phyloP scores from a whole-genome alignment of 1,284 basidiomycete genomes.

The Ceratobasidium sp. region DNA sequence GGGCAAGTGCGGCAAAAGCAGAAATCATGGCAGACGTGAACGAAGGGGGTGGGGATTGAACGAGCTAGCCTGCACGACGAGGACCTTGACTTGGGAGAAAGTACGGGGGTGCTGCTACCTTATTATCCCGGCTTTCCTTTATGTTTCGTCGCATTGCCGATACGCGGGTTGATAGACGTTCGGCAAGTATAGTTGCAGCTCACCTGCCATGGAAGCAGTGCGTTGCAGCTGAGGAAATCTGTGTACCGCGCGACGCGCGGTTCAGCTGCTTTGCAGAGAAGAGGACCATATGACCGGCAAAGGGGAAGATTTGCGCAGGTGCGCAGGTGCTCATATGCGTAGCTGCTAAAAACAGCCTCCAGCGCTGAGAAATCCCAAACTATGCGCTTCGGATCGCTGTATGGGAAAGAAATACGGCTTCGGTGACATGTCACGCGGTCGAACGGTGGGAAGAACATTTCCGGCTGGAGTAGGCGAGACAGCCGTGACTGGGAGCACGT shows the following conservation, averaged over 20 bases:
- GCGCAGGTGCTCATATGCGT: constrained; percentile 1
- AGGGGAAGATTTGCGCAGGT: neutral
- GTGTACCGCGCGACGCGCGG: neutral
- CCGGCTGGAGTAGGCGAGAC: no score
- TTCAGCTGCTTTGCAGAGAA: neutral
- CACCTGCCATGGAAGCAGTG: neutral
- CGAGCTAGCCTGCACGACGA: neutral
- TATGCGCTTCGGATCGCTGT: no score
- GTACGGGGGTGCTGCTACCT: neutral
- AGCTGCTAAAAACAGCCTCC: neutral
- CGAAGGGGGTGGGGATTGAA: neutral
- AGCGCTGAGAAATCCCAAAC: no score
- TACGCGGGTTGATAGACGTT: neutral
- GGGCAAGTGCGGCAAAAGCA: constrained; percentile 12
- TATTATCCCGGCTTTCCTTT: neutral
- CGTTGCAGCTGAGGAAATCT: neutral
- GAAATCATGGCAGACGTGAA: constrained; percentile 1
- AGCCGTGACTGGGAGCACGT: neutral
- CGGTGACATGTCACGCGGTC: no score
- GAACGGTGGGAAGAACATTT: no score
- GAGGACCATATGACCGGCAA: constrained; percentile 1
- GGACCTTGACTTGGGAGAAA: neutral
- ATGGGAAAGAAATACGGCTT: neutral
- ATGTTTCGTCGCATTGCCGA: neutral
- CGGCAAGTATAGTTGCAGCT: neutral